Evolutionary conservation across 345 rosid species (phyloP), one percentile per base, ranked within the genome.

Genomic region (Eucalyptus camaldulensis): DNA sequence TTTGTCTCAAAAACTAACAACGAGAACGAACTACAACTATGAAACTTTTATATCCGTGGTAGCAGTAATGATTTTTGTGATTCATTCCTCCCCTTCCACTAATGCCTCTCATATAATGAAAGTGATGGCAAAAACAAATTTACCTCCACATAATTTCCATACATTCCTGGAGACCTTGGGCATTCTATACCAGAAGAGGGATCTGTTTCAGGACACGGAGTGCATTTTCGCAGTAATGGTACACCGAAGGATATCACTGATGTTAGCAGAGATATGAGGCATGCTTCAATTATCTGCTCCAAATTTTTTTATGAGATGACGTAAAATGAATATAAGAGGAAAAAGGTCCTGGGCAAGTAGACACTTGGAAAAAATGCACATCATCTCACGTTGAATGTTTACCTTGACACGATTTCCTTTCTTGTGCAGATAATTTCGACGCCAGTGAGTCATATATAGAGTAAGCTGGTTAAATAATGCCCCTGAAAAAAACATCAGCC

Each of bases 401-500:
- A 95, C 99, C 97, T 98, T 97, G 86, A 97, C 98, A 89, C 95
- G 96, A 69, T 88, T 94, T 89, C 99, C 99, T 91, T 90, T 96
- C 93, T 96, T 96, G 94, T 98, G 99, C 89, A 98, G 90, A 91
- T 94, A 94, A 93, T 95, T 96, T 53, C 98, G 93, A 80, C 99
- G 97, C 99, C 99, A 98, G 88, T 92, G 92, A 90, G 98, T 95
- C 89, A 96, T 86, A 90, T 95, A 95, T 86, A 93, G 90, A 49
- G 99, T 98, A 87, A 98, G 99, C 91, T 96, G 99, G 91, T 98
- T 98, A 92, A 98, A 98, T 88, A 98, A 93, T 14, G 99, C 99
- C 87, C 99, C 98, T 98, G 93, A 81, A 86, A 88, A 87, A 88
- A 85, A 88, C 5, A 83, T 54, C 25, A 25, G 16, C 19, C 19